phyloP scores from a whole-genome alignment of 345 rosid species.

The Melaleuca quinquenervia region DNA sequence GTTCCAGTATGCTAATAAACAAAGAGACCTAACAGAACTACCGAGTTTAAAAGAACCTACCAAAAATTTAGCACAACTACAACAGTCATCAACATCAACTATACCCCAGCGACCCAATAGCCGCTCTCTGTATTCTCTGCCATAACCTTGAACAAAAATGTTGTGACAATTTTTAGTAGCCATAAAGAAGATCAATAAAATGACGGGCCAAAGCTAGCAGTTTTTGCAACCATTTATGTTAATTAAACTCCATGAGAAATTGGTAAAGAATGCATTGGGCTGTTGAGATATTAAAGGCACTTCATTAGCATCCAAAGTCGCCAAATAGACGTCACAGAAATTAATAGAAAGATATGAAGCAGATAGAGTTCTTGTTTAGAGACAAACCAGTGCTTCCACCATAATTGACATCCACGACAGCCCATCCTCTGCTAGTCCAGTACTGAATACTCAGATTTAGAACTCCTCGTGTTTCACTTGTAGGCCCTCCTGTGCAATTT shows the following conservation, averaged over 20 bases:
- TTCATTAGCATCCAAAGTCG: not conserved
- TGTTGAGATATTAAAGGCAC: not conserved
- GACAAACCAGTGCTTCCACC: constrained; percentile 98
- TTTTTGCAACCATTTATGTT: not conserved
- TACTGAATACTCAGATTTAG: constrained; percentile 71
- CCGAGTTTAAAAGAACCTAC: constrained; percentile 19
- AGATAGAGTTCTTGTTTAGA: not conserved
- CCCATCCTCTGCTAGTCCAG: constrained; percentile 99
- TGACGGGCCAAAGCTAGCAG: not conserved
- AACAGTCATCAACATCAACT: constrained; percentile 92
- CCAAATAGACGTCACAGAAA: not conserved
- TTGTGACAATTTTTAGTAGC: not conserved
- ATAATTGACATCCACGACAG: constrained; percentile 87
- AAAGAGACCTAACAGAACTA: not conserved
- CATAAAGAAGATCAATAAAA: not conserved
- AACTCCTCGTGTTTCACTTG: constrained; percentile 65
- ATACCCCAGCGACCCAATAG: constrained; percentile 74
- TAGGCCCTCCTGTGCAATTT: constrained; percentile 75
- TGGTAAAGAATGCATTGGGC: not conserved
- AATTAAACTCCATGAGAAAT: not conserved
- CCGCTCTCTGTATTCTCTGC: constrained; percentile 90
- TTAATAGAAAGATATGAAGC: not conserved
- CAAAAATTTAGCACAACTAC: constrained; percentile 87
- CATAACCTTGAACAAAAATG: constrained; percentile 55
- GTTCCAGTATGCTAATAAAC: not conserved